Evolutionary conservation across 1,284 basidiomycete species (phyloP), one percentile per base, ranked within the genome.

Genomic region (Testicularia cyperi): DNA sequence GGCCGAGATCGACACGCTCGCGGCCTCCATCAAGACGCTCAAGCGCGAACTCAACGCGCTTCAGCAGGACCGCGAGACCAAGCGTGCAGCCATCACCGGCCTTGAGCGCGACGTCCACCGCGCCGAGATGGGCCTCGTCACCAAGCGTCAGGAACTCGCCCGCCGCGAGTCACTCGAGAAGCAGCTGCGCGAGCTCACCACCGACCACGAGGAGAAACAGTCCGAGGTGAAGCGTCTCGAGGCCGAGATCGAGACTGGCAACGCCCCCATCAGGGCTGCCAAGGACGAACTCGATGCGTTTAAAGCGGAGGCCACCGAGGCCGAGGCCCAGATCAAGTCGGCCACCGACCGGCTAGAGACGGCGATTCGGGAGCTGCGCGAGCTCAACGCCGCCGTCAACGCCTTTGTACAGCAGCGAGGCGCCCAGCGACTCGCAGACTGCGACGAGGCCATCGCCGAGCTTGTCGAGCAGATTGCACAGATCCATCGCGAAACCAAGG

Each of bases 241-340:
- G 25, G 77, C 70, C 12, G 83, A 82, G 67, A 83, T 90, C 27
- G 74, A 79, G 16, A 84, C 84, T 32, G 83, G 84, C 7, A 82
- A 84, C 52, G 82, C 78, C 2, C 88, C 88, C 0, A 86, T 90
- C 24, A 82, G 85, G 35, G 79, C 79, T 19, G 80, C 88, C 23
- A 84, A 88, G 52, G 79, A 80, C 35, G 84, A 86, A 44, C 80
- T 85, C 47, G 79, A 82, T 44, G 77, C 79, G 38, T 73, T 78
- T n/a, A 82, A 85, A 56, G 78, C 77, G 2, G 84, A 85, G 33
- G 74, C 84, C 47, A 81, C 80, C 39, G 70, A 74, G 4, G 82
- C 80, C 54, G 81, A 84, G 25, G 48, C 74, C 4, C 80, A 82
- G 44, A 84, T 84, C 2, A 84, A 85, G 63, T 38, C 38, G 14